Evolutionary conservation across 441 rosid species (phyloP), one percentile per base, ranked within the genome.

Genomic region (Croton laevigatus): DNA sequence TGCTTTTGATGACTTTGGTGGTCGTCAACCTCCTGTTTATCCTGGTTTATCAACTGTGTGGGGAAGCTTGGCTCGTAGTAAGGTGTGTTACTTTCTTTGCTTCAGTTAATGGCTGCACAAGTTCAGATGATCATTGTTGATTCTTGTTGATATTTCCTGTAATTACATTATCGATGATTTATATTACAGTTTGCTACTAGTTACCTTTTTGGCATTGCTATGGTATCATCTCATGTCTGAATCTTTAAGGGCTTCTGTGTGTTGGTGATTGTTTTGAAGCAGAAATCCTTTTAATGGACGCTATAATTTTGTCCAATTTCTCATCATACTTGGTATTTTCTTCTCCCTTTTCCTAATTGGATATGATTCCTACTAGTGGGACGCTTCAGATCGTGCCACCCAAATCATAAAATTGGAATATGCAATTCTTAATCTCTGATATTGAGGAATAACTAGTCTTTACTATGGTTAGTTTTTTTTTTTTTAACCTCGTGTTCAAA

Each of bases 61-160:
- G 98, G 98, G 99, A 74, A 96, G 99, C 86, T 85, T 96, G 82
- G 99, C 99, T 79, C 94, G 99, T 72, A 96, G 99, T 82, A 96
- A 96, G 98, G 99, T 93, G 79, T 54, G 54, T 58, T 73, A 62
- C 67, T 59, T 53, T 38, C 55, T 58, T 55, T 16, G 64, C 44
- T 20, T 71, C 36, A 65, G 54, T 68, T 49, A 19, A 11, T 45
- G 23, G 55, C 13, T 42, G 8, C 51, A 58, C 22, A 34, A 44
- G 27, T 9, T 71, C 66, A 60, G 16, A 11, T 3, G 34, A 68
- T 49, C n/a, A 48, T 49, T 20, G 52, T 70, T 70, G 38, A 36
- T 48, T 65, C 27, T 52, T 49, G 17, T 49, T 34, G 45, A n/a
- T 44, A 42, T 13, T 42, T 62, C 23, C 14, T 6, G 36, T 22